Percentiles rank a stretch among this genome's conserved stretches.
Evolutionary conservation across 306 rosid species (phyloP).

Genomic region (Ormosia emarginata): DNA sequence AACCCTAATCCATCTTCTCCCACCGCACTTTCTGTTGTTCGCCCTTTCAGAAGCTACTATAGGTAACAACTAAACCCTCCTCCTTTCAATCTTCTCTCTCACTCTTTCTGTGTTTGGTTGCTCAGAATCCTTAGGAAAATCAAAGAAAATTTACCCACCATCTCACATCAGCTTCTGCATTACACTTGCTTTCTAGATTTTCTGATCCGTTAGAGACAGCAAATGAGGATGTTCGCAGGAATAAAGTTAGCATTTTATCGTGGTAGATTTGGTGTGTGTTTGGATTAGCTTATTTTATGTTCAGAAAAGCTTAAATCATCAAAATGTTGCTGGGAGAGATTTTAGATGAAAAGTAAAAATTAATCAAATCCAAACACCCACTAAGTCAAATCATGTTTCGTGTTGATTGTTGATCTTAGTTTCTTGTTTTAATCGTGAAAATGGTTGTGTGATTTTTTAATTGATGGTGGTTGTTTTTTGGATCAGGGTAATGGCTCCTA

Average conservation of each 20-base stretch:
- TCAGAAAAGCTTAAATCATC: neutral
- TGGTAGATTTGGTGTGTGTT: neutral
- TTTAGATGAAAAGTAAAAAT: neutral
- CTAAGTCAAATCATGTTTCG: neutral
- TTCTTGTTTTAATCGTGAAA: neutral
- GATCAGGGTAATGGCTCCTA: conserved; percentile 62
- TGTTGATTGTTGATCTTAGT: neutral
- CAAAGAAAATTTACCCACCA: too few species aligned
- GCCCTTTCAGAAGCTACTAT: too few species aligned
- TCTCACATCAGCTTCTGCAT: too few species aligned
- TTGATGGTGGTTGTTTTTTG: neutral
- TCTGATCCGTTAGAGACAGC: too few species aligned
- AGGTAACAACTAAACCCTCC: neutral
- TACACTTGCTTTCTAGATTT: too few species aligned
- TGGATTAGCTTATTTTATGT: neutral
- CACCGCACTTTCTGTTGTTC: too few species aligned
- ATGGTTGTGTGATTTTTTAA: neutral
- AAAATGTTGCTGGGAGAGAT: neutral
- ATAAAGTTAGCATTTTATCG: neutral
- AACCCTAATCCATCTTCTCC: neutral
- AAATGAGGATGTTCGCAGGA: too few species aligned
- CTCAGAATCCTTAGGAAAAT: too few species aligned
- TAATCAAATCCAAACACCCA: neutral
- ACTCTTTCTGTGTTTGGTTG: too few species aligned
- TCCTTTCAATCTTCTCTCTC: neutral